Conservation (phyloP, 352 stramenopile genomes). For the Phytophthora capsici region DNA sequence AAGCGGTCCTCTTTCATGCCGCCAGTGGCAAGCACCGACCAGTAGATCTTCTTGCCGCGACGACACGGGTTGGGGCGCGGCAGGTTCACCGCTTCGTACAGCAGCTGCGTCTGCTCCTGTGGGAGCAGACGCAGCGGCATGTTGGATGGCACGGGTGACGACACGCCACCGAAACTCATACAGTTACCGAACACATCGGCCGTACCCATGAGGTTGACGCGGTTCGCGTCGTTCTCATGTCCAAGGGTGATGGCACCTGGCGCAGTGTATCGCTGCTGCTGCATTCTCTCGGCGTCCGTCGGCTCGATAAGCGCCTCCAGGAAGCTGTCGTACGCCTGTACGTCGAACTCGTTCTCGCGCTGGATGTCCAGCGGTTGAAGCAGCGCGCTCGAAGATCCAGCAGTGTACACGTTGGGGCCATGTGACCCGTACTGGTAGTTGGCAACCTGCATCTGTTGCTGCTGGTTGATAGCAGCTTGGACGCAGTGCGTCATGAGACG, state of each 20-base stretch:
- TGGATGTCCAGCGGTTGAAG: conserved; percentile 62
- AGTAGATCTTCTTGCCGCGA: conserved; percentile 79
- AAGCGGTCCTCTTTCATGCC: conserved; percentile 77
- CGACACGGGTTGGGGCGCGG: conserved; percentile 75
- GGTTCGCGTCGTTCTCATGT: conserved; percentile 31
- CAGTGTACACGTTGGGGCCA: conserved; percentile 37
- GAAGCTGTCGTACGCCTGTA: conserved; percentile 61
- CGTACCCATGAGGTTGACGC: conserved; percentile 16
- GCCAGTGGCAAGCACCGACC: conserved; percentile 70
- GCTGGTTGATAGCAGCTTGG: conserved; percentile 34
- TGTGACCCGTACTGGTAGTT: conserved; percentile 41
- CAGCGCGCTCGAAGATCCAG: conserved; percentile 49
- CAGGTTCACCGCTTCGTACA: conserved; percentile 81
- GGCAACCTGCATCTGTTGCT: conserved; percentile 32
- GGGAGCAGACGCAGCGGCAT: conserved; percentile 52
- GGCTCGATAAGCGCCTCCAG: conserved; percentile 62
- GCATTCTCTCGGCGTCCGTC: conserved; percentile 36
- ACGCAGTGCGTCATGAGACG: conserved; percentile 56
- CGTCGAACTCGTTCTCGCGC: conserved; percentile 57
- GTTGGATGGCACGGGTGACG: conserved; percentile 31
- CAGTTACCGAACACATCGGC: conserved; percentile 20
- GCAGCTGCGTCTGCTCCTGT: conserved; percentile 57
- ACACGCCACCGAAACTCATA: conserved; percentile 38
- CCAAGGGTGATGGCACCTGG: conserved; percentile 7
- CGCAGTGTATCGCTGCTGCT: conserved; percentile 34